These are phyloP conservation scores for Aspergillus coremiiformis DNA, from an alignment of 495 filamentous ascomycete genomes.

Conservation along the genomic window DNA sequence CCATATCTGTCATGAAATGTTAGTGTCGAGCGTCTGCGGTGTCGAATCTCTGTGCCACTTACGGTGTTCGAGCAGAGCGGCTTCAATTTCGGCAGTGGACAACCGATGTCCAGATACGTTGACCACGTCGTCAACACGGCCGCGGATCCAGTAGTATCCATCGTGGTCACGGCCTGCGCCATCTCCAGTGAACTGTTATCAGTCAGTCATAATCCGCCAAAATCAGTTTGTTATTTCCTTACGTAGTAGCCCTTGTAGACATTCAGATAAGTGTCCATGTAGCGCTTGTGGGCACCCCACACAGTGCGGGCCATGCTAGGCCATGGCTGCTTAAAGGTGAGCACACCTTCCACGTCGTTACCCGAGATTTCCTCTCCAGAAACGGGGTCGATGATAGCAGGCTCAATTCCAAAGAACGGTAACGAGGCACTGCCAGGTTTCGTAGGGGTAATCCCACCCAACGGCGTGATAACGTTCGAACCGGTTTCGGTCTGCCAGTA, in stretches of 20 bases:
- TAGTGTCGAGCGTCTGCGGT: constrained; percentile 1
- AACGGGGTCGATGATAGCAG: constrained; percentile 94
- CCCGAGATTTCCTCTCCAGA: constrained; percentile 89
- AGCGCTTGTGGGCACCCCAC: constrained; percentile 95
- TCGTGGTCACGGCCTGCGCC: constrained; percentile 96
- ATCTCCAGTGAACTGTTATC: constrained; percentile 84
- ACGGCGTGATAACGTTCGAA: constrained; percentile 71
- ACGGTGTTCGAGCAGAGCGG: constrained; percentile 87
- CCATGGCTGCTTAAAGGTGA: constrained; percentile 98
- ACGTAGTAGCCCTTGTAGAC: constrained; percentile 99
- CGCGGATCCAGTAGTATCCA: constrained; percentile 99
- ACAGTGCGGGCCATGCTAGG: constrained; percentile 98
- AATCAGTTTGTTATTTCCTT: constrained; percentile 29
- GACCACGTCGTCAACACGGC: constrained; percentile 96
- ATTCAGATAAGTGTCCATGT: constrained; percentile 97
- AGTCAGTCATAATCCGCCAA: constrained; percentile 6
- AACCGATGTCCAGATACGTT: constrained; percentile 95
- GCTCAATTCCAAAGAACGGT: constrained; percentile 95
- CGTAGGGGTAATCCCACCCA: constrained; percentile 49
- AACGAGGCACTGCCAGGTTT: constrained; percentile 52
- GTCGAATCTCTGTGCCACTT: constrained; percentile 21
- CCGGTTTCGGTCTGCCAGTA: constrained; percentile 99
- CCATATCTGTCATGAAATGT: constrained; percentile 29
- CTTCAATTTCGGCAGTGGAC: constrained; percentile 96
- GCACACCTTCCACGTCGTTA: constrained; percentile 95